These are phyloP conservation scores for Besnoitia besnoiti DNA, from an alignment of 169 alveolate species.

Conservation along the genomic window DNA sequence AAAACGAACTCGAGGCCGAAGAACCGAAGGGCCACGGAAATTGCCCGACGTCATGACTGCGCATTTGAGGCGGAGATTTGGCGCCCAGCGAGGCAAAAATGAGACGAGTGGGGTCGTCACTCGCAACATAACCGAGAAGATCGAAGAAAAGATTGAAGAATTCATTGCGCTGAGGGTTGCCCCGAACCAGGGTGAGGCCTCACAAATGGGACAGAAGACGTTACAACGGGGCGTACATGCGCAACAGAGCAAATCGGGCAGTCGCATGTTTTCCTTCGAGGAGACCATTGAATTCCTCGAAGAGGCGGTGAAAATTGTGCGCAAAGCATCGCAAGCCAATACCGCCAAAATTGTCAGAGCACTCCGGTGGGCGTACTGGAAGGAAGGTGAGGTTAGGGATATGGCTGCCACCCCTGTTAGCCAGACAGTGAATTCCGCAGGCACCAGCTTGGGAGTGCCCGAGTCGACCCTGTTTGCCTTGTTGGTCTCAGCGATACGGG, in stretches of 20 bases:
- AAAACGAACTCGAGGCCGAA: not conserved
- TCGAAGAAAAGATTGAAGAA: not conserved
- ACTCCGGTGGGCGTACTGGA: constrained; percentile 25
- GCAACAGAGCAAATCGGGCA: not conserved
- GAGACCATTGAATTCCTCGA: not conserved
- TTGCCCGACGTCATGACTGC: not conserved
- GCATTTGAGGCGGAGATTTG: not conserved
- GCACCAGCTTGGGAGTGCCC: no score
- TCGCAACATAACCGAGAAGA: not conserved
- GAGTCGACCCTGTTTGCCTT: no score
- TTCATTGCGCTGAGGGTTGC: not conserved
- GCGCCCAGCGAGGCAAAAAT: not conserved
- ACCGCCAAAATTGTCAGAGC: not conserved
- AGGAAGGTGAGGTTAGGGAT: not conserved
- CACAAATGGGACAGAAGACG: not conserved
- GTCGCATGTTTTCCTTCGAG: not conserved
- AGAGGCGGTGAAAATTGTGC: not conserved
- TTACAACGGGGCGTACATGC: no score
- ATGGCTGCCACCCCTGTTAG: no score
- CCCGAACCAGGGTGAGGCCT: not conserved
- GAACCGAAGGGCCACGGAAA: not conserved
- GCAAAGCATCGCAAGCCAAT: not conserved
- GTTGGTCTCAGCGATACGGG: no score
- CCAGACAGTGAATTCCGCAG: no score
- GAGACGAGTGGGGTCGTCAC: not conserved